phyloP scores from a whole-genome alignment of 2,329 filamentous ascomycete genomes.

The Ascochyta viciae-villosae region DNA sequence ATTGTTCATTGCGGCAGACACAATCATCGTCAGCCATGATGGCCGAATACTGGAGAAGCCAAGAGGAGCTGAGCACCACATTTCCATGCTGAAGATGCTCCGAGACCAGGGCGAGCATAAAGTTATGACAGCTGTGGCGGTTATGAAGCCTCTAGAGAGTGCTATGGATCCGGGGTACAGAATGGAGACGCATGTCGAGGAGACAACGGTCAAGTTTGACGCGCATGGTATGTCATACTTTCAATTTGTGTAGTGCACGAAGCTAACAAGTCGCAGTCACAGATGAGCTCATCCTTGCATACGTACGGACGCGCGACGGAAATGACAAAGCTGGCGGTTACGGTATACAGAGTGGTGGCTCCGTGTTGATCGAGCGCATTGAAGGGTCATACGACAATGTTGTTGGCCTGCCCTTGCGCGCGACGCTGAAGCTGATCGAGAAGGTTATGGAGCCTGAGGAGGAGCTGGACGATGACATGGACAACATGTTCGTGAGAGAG shows the following conservation, averaged over 20 bases:
- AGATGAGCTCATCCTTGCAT: constrained; percentile 83
- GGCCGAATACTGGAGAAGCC: constrained; percentile 93
- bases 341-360: constrained; percentile 87
- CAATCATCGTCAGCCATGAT: constrained; percentile 78
- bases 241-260: too few species aligned
- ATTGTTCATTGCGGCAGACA: constrained; percentile 89
- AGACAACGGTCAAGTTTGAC: constrained; percentile 91
- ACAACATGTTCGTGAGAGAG: constrained; percentile 52
- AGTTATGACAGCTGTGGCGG: constrained; percentile 84
- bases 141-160: constrained; percentile 82
- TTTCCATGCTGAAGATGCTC: constrained; percentile 81
- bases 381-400: constrained; percentile 94
- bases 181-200: constrained; percentile 81
- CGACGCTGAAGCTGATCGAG: constrained; percentile 82
- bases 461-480: constrained; percentile 53
- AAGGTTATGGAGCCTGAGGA: constrained; percentile 79
- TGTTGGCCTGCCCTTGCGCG: constrained; percentile 83
- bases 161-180: constrained; percentile 85
- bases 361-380: constrained; percentile 85
- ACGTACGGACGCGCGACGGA: constrained; percentile 86
- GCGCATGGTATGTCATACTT: constrained; percentile 51
- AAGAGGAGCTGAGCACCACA: constrained; percentile 78
- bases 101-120: constrained; percentile 79
- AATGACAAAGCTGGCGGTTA: constrained; percentile 97
- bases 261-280: constrained; percentile 54